Conservation (phyloP, 2,329 filamentous ascomycete genomes). For the Beauveria medogensis region DNA sequence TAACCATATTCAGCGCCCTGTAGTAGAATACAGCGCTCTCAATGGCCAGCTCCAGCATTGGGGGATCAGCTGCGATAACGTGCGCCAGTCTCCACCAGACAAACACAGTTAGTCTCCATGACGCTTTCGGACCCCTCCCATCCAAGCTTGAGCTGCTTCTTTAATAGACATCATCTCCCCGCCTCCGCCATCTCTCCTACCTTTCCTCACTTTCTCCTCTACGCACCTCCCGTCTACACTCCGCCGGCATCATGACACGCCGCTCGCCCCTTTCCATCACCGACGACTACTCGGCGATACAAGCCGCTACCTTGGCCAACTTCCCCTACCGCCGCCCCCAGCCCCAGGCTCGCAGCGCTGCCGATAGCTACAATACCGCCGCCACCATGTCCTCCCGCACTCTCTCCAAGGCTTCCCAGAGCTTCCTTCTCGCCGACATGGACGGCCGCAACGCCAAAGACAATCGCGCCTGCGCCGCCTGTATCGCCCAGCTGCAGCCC, state of each 20-base stretch:
- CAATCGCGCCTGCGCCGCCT: conserved; percentile 30
- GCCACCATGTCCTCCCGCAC: neutral
- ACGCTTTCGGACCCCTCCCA: neutral
- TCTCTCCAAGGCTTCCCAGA: conserved; percentile 17
- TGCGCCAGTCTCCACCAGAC: neutral
- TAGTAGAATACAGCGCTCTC: no score
- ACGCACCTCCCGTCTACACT: neutral
- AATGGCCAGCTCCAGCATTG: no score
- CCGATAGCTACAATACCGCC: neutral
- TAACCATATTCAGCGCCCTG: no score
- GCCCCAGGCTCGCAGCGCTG: conserved; percentile 6
- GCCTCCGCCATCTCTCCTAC: neutral
- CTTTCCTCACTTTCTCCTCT: neutral
- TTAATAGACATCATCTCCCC: neutral
- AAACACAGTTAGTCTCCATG: neutral
- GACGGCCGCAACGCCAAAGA: conserved; percentile 25
- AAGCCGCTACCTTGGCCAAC: conserved; percentile 22
- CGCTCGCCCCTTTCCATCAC: conserved; percentile 34
- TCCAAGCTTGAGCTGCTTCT: neutral
- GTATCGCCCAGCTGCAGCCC: conserved; percentile 27
- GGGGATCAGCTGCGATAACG: neutral
- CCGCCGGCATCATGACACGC: conserved; percentile 31
- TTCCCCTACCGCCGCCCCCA: conserved; percentile 19
- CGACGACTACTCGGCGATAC: conserved; percentile 30
- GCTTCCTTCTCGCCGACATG: conserved; percentile 42